Evolutionary conservation across 2,329 filamentous ascomycete species (phyloP), one percentile per base, ranked within the genome.

Genomic region (Leptosphaerulina australis): DNA sequence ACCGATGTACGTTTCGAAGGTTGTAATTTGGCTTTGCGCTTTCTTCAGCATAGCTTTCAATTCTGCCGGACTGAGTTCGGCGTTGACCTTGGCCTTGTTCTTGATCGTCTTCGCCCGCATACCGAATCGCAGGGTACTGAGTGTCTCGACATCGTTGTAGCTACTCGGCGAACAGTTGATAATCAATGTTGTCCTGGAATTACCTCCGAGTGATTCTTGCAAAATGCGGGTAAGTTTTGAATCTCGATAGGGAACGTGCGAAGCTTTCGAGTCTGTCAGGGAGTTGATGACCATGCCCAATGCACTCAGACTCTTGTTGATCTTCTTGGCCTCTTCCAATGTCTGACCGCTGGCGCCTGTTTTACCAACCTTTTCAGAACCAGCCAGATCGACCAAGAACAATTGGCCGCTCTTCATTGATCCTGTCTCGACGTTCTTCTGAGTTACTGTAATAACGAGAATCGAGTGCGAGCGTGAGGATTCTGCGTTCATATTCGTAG

Each of bases 31-130:
- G 43, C 83, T 85, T 74, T 96, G 92, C 11, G 91, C 91, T 76
- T 96, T 96, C 77, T 90, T 92, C 71, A 99, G 85, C 67, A 97
- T 82, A 39, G 86, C 82, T 77, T 97, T 99, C 79, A 99, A 85
- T 75, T 99, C 94, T 10, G 91, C 86, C 35, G 94, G 94, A 67
- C 93, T 97, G 66, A 99, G 84, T 75, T 99, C 94, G 35, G 93
- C 92, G 71, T 99, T 99, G 83, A 99, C 88, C 87, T 97, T 99
- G 75, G 94, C 94, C 82, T 97, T 97, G 81, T 97, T 97, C 87
- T 97, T 97, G 80, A 99, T 99, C 0, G 91, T 90, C 80, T 99
- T 99, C 50, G 94, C 94, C 71, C 94, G 83, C 76, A 94, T 95
- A 79, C 94, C 94, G 70, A 97, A 99, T 35, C 92, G 85, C 53